Percentiles rank a stretch among this genome's conserved stretches.
Evolutionary conservation across 1,139 yeast genomes (phyloP).

Genomic region (Schizosaccharomyces versatilis): DNA sequence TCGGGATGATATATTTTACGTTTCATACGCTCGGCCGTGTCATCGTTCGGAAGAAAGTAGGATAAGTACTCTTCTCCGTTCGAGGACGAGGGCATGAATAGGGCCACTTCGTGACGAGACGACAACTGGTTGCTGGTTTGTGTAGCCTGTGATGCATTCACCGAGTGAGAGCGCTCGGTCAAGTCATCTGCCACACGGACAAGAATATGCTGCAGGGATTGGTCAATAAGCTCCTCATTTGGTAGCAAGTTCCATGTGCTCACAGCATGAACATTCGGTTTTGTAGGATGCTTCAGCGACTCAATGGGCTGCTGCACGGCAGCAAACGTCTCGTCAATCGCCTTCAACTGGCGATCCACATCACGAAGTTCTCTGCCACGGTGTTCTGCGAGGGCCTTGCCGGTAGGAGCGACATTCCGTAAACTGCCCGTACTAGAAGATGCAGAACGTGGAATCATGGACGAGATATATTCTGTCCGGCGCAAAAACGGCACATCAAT

Average conservation of each 20-base stretch:
- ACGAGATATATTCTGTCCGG: conserved; percentile 73
- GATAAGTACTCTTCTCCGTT: conserved; percentile 71
- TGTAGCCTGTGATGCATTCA: conserved; percentile 3
- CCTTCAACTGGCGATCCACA: conserved; percentile 38
- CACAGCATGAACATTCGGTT: conserved; percentile 49
- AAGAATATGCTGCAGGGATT: conserved; percentile 18
- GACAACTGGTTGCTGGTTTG: background rate
- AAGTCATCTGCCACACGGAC: background rate
- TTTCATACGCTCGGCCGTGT: conserved; percentile 16
- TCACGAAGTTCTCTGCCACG: conserved; percentile 18
- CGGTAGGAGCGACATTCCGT: background rate
- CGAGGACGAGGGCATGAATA: conserved; percentile 54
- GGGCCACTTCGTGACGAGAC: conserved; percentile 19
- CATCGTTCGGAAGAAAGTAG: conserved; percentile 34
- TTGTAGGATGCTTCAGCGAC: conserved; percentile 41
- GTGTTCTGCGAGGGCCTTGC: conserved; percentile 6
- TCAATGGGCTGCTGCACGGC: conserved; percentile 22
- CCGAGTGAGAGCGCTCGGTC: background rate
- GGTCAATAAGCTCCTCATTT: conserved; percentile 65
- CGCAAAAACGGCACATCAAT: conserved; percentile 64
- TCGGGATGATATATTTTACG: background rate
- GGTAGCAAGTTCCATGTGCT: conserved; percentile 65
- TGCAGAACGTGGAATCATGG: conserved; percentile 16
- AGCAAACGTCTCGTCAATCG: conserved; percentile 60
- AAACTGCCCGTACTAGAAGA: background rate